Conservation (phyloP, 2,329 filamentous ascomycete genomes). For the Malbranchea zuffiana region DNA sequence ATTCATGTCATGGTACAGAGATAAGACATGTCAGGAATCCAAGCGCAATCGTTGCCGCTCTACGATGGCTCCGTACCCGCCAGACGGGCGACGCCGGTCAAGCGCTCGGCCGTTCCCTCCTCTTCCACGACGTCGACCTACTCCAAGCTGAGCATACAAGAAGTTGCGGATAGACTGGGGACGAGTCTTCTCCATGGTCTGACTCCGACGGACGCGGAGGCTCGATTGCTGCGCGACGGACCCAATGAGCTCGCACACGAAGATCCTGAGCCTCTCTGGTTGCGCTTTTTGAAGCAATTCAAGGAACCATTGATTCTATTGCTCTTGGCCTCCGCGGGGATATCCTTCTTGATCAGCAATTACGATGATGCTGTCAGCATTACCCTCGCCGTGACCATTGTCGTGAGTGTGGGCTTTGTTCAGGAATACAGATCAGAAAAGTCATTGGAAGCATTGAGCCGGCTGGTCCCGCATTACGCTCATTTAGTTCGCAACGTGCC, state of each 20-base stretch:
- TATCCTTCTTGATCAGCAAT: slow-evolving; percentile 86
- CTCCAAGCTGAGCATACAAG: slow-evolving; percentile 59
- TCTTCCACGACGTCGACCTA: slow-evolving; percentile 39
- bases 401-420: slow-evolving; percentile 89
- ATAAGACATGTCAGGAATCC: slow-evolving; percentile 53
- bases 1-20: not conserved
- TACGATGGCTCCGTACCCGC: slow-evolving; percentile 36
- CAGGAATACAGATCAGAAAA: slow-evolving; percentile 98
- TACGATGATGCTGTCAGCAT: slow-evolving; percentile 93
- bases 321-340: slow-evolving; percentile 75
- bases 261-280: slow-evolving; percentile 83
- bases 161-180: slow-evolving; percentile 64
- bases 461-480: slow-evolving; percentile 87
- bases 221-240: slow-evolving; percentile 68
- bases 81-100: slow-evolving; percentile 15
- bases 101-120: slow-evolving; percentile 9
- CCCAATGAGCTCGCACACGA: slow-evolving; percentile 93
- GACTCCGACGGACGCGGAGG: slow-evolving; percentile 66
- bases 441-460: slow-evolving; percentile 86
- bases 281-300: slow-evolving; percentile 92
- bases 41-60: slow-evolving; percentile 48
- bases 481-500: slow-evolving; percentile 66
- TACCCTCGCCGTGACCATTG: slow-evolving; percentile 88
- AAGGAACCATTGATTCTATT: slow-evolving; percentile 89
- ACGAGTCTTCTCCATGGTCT: slow-evolving; percentile 80